Evolutionary conservation across 768 basidiomycete species (phyloP).

Genomic region (Serendipita sp.): DNA sequence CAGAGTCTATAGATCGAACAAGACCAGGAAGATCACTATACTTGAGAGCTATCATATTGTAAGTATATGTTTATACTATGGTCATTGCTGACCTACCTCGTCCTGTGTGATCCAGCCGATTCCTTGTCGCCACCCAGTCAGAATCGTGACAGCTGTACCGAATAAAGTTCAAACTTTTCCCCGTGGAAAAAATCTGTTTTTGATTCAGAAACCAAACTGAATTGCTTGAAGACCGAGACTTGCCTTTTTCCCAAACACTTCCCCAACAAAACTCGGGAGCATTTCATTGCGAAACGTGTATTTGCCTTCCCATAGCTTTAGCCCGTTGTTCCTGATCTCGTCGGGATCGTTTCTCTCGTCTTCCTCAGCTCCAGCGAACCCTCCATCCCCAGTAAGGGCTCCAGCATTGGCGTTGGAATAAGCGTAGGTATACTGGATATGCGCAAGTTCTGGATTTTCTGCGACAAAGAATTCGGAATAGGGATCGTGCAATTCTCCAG

Average conservation of each 20-base stretch:
- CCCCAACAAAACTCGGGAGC: slow-evolving; percentile 90
- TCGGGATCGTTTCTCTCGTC: slow-evolving; percentile 44
- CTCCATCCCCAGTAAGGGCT: slow-evolving; percentile 44
- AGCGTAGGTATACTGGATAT: slow-evolving; percentile 53
- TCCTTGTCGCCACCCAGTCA: slow-evolving; percentile 88
- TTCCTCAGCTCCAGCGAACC: slow-evolving; percentile 35
- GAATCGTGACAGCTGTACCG: slow-evolving; percentile 93
- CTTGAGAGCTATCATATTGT: slow-evolving; percentile 46
- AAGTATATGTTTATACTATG: not conserved
- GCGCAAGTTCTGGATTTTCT: slow-evolving; percentile 62
- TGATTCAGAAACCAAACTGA: not conserved
- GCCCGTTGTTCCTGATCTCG: slow-evolving; percentile 41
- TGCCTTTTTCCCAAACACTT: slow-evolving; percentile 88
- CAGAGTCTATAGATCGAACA: slow-evolving; percentile 86
- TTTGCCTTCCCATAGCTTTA: slow-evolving; percentile 84
- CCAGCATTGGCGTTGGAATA: slow-evolving; percentile 35
- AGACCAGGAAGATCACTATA: slow-evolving; percentile 93
- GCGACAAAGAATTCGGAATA: slow-evolving; percentile 94
- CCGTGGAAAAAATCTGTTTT: slow-evolving; percentile 87
- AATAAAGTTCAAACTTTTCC: slow-evolving; percentile 95
- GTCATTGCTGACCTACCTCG: slow-evolving; percentile 36
- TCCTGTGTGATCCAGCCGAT: slow-evolving; percentile 79
- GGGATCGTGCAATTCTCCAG: slow-evolving; percentile 89
- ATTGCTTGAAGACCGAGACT: slow-evolving; percentile 12
- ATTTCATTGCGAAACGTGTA: slow-evolving; percentile 84